Evolutionary conservation across 2,329 filamentous ascomycete genomes (phyloP).

Genomic region (Geosmithia flava): DNA sequence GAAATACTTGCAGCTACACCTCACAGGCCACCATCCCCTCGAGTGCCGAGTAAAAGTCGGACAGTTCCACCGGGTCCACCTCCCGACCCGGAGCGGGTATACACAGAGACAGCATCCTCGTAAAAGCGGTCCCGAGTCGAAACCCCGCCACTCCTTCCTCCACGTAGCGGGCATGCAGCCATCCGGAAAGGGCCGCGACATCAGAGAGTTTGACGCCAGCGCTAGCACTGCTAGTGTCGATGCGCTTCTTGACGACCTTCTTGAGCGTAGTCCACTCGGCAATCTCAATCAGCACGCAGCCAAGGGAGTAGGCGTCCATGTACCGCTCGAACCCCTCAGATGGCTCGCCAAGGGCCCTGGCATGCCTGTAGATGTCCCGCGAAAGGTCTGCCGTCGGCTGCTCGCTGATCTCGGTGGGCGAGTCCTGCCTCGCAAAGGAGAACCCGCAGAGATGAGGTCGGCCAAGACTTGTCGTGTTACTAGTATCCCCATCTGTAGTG

Average conservation of each 20-base stretch:
- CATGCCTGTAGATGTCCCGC: background rate
- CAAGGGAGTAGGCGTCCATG: background rate
- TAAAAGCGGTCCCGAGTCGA: background rate
- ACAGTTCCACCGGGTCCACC: background rate
- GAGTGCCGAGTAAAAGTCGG: background rate
- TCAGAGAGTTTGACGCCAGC: background rate
- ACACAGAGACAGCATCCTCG: background rate
- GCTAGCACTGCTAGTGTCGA: background rate
- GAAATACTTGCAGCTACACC: background rate
- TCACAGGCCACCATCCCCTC: background rate
- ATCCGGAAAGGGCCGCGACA: background rate
- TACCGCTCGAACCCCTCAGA: background rate
- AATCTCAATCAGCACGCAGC: background rate
- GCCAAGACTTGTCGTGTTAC: background rate
- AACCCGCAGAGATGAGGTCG: background rate
- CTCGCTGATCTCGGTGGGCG: background rate
- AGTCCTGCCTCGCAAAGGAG: background rate
- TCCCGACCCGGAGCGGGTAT: background rate
- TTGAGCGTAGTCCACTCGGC: background rate
- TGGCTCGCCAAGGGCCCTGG: background rate
- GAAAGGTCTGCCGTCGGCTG: background rate
- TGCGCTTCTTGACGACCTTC: background rate
- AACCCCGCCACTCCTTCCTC: background rate
- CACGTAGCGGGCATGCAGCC: background rate
- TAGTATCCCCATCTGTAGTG: background rate